These are phyloP conservation scores for Thalassiosira profunda DNA, from an alignment of 108 stramenopile species.

Conservation along the genomic window DNA sequence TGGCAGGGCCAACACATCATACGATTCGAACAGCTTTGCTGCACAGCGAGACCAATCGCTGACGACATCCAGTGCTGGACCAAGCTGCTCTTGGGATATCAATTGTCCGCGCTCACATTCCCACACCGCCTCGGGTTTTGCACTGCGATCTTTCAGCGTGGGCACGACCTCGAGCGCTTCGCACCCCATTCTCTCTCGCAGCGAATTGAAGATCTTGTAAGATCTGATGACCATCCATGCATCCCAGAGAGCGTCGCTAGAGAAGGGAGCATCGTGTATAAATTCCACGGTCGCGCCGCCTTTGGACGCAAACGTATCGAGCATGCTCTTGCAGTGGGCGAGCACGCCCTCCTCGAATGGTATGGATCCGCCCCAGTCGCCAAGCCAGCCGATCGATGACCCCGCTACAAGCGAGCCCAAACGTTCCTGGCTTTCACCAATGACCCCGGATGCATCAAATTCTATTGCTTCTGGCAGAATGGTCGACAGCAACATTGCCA, in stretches of 20 bases:
- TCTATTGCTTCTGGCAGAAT: conserved; percentile 29
- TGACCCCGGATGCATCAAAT: conserved; percentile 47
- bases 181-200: conserved; percentile 15
- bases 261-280: conserved; percentile 15
- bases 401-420: background rate
- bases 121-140: conserved; percentile 49
- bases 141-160: conserved; percentile 2
- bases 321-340: conserved; percentile 20
- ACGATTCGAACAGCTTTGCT: background rate
- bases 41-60: conserved; percentile 10
- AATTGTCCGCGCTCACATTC: conserved; percentile 42
- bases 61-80: conserved; percentile 10
- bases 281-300: conserved; percentile 12
- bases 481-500: conserved; percentile 49
- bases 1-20: conserved; percentile 54
- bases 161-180: conserved; percentile 10
- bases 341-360: conserved; percentile 58
- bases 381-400: conserved; percentile 55
- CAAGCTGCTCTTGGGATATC: conserved; percentile 20
- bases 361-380: conserved; percentile 52
- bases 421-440: background rate
- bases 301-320: conserved; percentile 25
- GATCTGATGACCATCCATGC: conserved; percentile 52
- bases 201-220: conserved; percentile 4
- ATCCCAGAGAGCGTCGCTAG: conserved; percentile 42